A percentile compares a stretch with the other conserved stretches of the same genome.
phyloP scores from a whole-genome alignment of 208 protist species.

The Acanthamoeba sp. region DNA sequence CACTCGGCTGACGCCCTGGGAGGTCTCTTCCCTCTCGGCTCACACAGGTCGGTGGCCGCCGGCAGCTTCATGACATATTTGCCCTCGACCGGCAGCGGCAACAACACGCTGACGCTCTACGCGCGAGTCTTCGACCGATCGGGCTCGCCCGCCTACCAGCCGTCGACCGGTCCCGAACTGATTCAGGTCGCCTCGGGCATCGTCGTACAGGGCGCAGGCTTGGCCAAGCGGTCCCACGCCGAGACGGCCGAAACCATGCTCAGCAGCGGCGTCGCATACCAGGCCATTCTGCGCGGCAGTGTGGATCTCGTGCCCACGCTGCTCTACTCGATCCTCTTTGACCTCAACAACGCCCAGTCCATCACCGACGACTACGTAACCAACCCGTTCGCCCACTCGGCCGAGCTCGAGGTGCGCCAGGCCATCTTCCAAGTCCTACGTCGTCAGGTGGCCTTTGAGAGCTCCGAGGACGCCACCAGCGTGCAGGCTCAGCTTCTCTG shows the following conservation, averaged over 20 bases:
- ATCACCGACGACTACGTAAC: not conserved
- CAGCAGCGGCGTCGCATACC: not conserved
- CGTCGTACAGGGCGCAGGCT: not conserved
- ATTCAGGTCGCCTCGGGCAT: not conserved
- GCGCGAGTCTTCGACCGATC: not conserved
- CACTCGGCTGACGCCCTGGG: not conserved
- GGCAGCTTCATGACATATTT: not conserved
- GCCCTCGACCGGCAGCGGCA: not conserved
- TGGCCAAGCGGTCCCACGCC: not conserved
- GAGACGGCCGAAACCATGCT: not conserved
- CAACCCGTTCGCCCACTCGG: not conserved
- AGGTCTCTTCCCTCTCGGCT: constrained; percentile 5
- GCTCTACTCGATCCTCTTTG: constrained; percentile 23
- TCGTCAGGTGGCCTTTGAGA: not conserved
- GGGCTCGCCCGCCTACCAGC: not conserved
- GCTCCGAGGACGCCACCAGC: not conserved
- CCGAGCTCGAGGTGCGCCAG: not conserved
- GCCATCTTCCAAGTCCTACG: not conserved
- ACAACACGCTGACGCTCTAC: not conserved
- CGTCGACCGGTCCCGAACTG: not conserved
- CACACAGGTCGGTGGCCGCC: not conserved
- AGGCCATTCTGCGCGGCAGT: not conserved
- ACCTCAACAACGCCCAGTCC: not conserved
- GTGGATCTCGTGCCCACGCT: constrained; percentile 13
- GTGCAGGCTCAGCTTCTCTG: not conserved